phyloP scores from a whole-genome alignment of 345 rosid genomes.

The Lepidium aucheri region DNA sequence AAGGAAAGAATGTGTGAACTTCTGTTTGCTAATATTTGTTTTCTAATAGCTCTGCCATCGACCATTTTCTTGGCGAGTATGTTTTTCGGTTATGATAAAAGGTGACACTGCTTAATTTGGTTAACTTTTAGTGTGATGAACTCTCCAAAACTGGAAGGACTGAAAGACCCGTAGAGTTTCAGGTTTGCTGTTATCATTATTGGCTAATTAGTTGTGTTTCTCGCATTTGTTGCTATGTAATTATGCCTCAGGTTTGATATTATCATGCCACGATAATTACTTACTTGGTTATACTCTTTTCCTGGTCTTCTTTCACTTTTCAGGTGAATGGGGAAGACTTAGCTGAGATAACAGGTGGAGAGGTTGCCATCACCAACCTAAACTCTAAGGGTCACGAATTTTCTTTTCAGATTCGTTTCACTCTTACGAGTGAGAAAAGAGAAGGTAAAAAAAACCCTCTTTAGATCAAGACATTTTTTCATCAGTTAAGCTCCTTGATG shows the following conservation, averaged over 20 bases:
- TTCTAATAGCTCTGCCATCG: not conserved
- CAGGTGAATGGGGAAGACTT: conserved; percentile 62
- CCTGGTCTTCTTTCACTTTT: not conserved
- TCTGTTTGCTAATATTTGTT: not conserved
- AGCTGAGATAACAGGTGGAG: conserved; percentile 56
- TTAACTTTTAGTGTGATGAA: conserved; percentile 51
- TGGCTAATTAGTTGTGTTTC: not conserved
- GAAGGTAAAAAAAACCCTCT: conserved; percentile 16
- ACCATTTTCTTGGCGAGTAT: not conserved
- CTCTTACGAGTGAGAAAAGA: not conserved
- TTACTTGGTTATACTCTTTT: not conserved
- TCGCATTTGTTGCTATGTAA: not conserved
- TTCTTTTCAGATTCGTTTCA: conserved; percentile 40
- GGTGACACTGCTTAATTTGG: not conserved
- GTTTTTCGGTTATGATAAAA: not conserved
- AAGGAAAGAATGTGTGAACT: not conserved
- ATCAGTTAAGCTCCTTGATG: not conserved
- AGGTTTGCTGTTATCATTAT: conserved; percentile 28
- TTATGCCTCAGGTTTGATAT: conserved; percentile 25
- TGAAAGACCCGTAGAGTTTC: conserved; percentile 44
- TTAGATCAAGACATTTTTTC: not conserved
- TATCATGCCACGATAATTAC: not conserved
- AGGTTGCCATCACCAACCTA: conserved; percentile 55
- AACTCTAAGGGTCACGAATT: conserved; percentile 55
- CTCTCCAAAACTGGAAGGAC: conserved; percentile 42